Evolutionary conservation across 257 asterid species (phyloP).

Genomic region (Thymus mandschuricus): DNA sequence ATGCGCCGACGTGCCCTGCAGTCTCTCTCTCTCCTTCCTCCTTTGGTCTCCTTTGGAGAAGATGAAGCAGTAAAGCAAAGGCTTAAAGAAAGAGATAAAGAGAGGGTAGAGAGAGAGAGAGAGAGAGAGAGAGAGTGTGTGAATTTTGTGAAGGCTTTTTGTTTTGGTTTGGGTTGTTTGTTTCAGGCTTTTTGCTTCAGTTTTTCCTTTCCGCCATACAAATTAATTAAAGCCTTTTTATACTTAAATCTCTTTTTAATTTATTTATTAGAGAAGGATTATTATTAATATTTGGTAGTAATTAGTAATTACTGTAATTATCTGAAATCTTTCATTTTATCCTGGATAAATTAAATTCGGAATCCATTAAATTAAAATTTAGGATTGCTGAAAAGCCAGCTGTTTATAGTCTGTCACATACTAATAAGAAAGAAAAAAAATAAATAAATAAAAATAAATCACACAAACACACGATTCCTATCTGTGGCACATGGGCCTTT

Average conservation of each 20-base stretch:
- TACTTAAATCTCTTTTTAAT: too few relatives aligned
- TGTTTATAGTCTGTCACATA: conserved; percentile 25
- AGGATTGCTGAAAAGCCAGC: conserved; percentile 25
- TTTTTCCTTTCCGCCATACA: conserved; percentile 17
- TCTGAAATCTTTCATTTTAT: too few relatives aligned
- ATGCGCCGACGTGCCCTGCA: conserved; percentile 38
- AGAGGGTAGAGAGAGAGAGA: neutral
- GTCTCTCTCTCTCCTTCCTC: conserved; percentile 15
- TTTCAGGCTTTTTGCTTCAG: conserved; percentile 7
- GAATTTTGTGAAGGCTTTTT: conserved; percentile 23
- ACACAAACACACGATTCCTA: conserved; percentile 27
- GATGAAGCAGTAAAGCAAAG: conserved; percentile 36
- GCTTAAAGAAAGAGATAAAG: conserved; percentile 22
- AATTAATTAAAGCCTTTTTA: neutral
- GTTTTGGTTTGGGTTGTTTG: neutral
- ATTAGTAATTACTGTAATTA: too few relatives aligned
- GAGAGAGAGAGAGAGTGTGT: neutral
- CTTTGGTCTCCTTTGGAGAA: conserved; percentile 20
- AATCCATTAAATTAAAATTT: neutral
- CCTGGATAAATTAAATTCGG: too few relatives aligned
- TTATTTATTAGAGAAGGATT: too few relatives aligned
- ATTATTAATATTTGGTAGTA: too few relatives aligned
- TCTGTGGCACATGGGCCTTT: conserved; percentile 44
- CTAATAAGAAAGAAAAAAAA: too few relatives aligned
- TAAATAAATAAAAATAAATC: neutral